A percentile compares a stretch with the other conserved stretches of the same genome.
Conservation (phyloP, 2,329 filamentous ascomycete genomes). For the Fusarium ramigenum region DNA sequence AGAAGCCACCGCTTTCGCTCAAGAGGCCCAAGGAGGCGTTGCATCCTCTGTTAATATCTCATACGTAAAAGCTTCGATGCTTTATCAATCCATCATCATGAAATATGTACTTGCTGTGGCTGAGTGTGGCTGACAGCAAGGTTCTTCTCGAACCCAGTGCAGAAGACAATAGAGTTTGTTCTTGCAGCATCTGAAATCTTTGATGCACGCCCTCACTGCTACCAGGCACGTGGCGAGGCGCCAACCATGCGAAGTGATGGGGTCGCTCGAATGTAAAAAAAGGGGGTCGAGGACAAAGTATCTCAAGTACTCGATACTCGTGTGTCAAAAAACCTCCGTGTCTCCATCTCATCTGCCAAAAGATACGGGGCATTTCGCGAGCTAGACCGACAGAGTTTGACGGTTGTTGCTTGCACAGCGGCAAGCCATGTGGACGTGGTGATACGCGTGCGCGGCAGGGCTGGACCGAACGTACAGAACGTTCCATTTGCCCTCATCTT, state of each 20-base stretch:
- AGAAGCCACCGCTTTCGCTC: neutral
- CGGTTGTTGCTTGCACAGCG: conserved; percentile 8
- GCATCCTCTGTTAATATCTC: conserved; percentile 2
- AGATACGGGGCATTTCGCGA: neutral
- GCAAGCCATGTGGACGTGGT: conserved; percentile 25
- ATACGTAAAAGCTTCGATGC: conserved; percentile 19
- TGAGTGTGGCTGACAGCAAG: conserved; percentile 20
- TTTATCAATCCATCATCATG: neutral
- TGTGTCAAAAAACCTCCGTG: neutral
- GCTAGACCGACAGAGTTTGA: conserved; percentile 14
- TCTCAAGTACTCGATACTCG: conserved; percentile 32
- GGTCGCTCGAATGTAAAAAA: neutral
- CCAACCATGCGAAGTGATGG: conserved; percentile 24
- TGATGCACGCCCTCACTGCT: conserved; percentile 19
- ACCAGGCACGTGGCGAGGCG: conserved; percentile 39
- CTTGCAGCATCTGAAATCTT: conserved; percentile 13
- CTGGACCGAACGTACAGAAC: conserved; percentile 3
- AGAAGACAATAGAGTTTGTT: conserved; percentile 24
- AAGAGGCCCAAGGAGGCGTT: neutral
- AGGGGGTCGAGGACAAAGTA: conserved; percentile 15
- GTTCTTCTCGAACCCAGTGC: conserved; percentile 23
- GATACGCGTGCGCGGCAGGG: conserved; percentile 17
- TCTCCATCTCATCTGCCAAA: neutral
- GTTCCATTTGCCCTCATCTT: conserved; percentile 2
- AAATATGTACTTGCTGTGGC: conserved; percentile 9